Conservation (phyloP, 2,329 filamentous ascomycete genomes). For the Capronia americana region DNA sequence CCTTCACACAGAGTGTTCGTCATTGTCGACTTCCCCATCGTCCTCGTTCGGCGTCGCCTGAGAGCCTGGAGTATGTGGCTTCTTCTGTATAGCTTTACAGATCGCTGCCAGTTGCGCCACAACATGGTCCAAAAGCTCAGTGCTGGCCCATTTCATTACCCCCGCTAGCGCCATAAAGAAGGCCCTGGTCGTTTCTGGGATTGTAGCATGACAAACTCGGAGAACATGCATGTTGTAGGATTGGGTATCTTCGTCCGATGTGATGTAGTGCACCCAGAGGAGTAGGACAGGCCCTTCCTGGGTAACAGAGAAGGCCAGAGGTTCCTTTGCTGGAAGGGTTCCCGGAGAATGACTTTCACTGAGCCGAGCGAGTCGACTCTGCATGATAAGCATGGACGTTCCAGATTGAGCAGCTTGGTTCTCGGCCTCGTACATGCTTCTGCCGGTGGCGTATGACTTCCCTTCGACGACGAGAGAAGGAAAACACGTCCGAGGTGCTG, state of each 20-base stretch:
- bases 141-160: background rate
- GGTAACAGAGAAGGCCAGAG: background rate
- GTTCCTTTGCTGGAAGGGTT: background rate
- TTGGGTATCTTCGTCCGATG: background rate
- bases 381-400: constrained; percentile 17
- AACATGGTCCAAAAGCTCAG: background rate
- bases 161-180: background rate
- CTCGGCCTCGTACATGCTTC: constrained; percentile 33
- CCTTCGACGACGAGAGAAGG: constrained; percentile 35
- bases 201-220: background rate
- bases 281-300: background rate
- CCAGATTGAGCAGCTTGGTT: constrained; percentile 38
- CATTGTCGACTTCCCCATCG: too few species aligned
- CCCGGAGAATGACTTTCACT: background rate
- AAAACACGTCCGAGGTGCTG: constrained; percentile 10
- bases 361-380: constrained; percentile 1
- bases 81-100: too few species aligned
- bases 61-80: too few species aligned
- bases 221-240: background rate
- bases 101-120: too few species aligned
- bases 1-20: too few species aligned
- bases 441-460: constrained; percentile 36
- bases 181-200: background rate
- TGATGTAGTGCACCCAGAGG: background rate
- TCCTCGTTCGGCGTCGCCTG: too few species aligned